Evolutionary conservation across 306 rosid species (phyloP).

Genomic region (Cajanus cajan): DNA sequence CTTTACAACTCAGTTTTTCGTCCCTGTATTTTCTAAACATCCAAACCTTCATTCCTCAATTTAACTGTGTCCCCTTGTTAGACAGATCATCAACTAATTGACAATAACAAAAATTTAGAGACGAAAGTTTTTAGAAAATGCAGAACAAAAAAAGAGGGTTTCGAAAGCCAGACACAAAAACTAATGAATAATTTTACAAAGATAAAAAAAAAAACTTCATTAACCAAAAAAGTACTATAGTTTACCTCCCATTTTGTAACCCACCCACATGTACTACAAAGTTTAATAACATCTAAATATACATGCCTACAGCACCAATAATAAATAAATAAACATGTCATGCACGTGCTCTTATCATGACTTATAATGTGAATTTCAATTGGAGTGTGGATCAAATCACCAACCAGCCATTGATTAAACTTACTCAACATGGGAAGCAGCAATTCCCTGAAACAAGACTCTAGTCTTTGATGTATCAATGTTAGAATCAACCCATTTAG

Average conservation of each 20-base stretch:
- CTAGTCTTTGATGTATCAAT: conserved; percentile 50
- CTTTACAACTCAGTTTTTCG: too few relatives aligned
- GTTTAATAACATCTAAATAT: neutral
- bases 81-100: too few relatives aligned
- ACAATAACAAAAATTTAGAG: too few relatives aligned
- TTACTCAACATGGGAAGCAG: conserved; percentile 58
- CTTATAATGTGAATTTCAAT: neutral
- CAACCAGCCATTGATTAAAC: neutral
- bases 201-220: too few relatives aligned
- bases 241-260: neutral
- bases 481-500: conserved; percentile 56
- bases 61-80: too few relatives aligned
- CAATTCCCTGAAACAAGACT: conserved; percentile 65
- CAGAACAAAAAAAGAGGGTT: too few relatives aligned
- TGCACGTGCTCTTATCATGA: neutral
- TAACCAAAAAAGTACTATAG: neutral
- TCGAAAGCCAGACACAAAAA: too few relatives aligned
- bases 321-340: neutral
- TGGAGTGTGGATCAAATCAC: neutral
- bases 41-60: too few relatives aligned
- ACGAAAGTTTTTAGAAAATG: too few relatives aligned
- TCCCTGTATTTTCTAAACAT: too few relatives aligned
- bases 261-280: neutral
- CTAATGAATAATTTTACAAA: too few relatives aligned
- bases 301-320: neutral